Percentiles rank a stretch among this genome's conserved stretches.
Conservation (phyloP, 2,329 filamentous ascomycete species). For the Tolypocladium inflatum region DNA sequence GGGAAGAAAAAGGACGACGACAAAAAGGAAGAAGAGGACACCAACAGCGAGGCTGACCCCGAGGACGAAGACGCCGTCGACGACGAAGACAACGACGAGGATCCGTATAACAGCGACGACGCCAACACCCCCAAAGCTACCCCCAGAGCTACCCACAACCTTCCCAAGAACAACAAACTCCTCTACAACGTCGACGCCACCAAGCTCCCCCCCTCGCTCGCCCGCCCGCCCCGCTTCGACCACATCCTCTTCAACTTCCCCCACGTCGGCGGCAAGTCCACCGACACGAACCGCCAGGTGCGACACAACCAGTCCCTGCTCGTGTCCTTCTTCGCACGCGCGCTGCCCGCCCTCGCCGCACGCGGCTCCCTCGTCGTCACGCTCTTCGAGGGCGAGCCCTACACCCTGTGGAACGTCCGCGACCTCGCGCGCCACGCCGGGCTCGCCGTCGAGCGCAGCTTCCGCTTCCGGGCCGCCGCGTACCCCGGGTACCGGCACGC, state of each 20-base stretch:
- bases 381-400: slow-evolving; percentile 87
- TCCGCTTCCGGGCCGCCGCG: slow-evolving; percentile 52
- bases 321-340: slow-evolving; percentile 55
- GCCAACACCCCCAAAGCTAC: slow-evolving; percentile 1
- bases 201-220: slow-evolving; percentile 41
- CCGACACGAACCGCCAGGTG: slow-evolving; percentile 90
- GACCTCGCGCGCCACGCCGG: slow-evolving; percentile 76
- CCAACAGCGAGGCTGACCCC: slow-evolving; percentile 1
- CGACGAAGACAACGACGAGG: background rate
- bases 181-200: slow-evolving; percentile 54
- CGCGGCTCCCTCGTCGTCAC: slow-evolving; percentile 67
- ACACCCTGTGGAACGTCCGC: slow-evolving; percentile 89
- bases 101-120: slow-evolving; percentile 7
- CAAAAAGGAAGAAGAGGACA: slow-evolving; percentile 6
- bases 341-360: slow-evolving; percentile 27
- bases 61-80: slow-evolving; percentile 3
- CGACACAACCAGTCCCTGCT: slow-evolving; percentile 79
- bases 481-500: slow-evolving; percentile 72
- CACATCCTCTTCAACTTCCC: slow-evolving; percentile 93
- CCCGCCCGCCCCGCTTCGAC: slow-evolving; percentile 47
- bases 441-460: slow-evolving; percentile 60
- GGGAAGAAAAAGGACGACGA: slow-evolving; percentile 1
- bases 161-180: slow-evolving; percentile 16
- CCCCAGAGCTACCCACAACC: slow-evolving; percentile 3
- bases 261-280: slow-evolving; percentile 85